These are phyloP conservation scores for Hevea brasiliensis DNA, from an alignment of 345 rosid genomes.

Conservation along the genomic window DNA sequence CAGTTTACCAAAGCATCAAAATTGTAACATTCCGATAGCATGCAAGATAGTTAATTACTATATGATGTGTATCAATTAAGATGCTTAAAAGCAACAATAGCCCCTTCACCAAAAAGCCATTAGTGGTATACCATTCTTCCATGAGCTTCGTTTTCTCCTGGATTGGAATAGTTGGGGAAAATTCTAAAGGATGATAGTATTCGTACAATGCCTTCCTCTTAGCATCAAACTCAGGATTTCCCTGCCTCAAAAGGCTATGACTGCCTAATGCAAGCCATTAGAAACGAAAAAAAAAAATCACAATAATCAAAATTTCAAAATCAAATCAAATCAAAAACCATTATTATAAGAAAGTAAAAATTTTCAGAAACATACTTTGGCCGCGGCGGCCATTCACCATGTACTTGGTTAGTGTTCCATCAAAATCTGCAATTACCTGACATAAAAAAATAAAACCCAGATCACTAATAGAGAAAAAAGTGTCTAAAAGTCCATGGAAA, in stretches of 20 bases:
- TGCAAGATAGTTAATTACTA: background rate
- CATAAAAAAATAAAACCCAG: background rate
- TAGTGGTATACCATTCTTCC: constrained; percentile 73
- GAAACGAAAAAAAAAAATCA: constrained; percentile 3
- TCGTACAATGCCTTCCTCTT: constrained; percentile 68
- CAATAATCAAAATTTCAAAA: background rate
- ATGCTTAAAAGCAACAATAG: background rate
- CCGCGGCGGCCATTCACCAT: constrained; percentile 64
- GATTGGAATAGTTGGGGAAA: constrained; percentile 59
- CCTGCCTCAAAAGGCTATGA: constrained; percentile 83
- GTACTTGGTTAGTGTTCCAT: constrained; percentile 72
- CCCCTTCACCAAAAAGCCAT: background rate
- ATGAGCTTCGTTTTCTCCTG: constrained; percentile 87
- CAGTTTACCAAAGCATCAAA: background rate
- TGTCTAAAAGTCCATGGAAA: background rate
- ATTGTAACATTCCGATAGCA: background rate
- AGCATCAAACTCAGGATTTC: constrained; percentile 63
- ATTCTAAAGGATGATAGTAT: constrained; percentile 77
- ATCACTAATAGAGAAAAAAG: no score
- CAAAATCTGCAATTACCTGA: constrained; percentile 82
- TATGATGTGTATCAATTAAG: background rate
- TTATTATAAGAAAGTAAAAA: background rate
- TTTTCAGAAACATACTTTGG: constrained; percentile 45
- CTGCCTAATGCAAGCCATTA: constrained; percentile 47
- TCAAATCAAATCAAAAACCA: background rate